Conservation (phyloP, 78 protist species). For the Dictyostelium firmibasis region DNA sequence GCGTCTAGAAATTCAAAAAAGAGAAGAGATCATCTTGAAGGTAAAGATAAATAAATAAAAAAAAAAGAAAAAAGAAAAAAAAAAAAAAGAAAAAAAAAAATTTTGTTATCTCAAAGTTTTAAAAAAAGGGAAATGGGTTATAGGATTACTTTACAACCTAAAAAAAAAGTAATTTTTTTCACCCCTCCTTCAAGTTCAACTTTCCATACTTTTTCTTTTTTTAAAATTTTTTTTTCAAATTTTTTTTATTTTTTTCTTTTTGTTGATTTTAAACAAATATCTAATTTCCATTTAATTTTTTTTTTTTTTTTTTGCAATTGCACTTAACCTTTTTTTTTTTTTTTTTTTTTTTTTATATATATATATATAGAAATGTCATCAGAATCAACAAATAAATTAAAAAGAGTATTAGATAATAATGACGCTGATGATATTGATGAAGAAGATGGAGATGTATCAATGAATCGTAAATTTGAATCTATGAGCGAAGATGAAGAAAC, state of each 20-base stretch:
- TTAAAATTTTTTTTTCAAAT: too few relatives aligned
- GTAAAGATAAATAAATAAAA: background rate
- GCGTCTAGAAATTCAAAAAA: slow-evolving; percentile 2
- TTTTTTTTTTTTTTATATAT: background rate
- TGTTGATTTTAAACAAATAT: too few relatives aligned
- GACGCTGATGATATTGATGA: slow-evolving; percentile 32
- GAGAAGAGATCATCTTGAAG: slow-evolving; percentile 5
- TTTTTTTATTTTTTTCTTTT: too few relatives aligned
- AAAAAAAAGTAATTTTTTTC: too few relatives aligned
- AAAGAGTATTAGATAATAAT: background rate
- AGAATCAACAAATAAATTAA: background rate
- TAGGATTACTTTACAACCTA: too few relatives aligned
- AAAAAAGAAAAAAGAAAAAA: background rate
- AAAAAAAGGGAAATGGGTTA: too few relatives aligned
- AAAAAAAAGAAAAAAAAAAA: too few relatives aligned
- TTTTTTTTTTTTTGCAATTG: background rate
- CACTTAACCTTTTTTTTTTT: too few relatives aligned
- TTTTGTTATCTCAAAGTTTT: background rate
- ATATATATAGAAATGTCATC: background rate
- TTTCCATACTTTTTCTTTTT: background rate
- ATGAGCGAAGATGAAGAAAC: background rate
- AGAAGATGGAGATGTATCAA: slow-evolving; percentile 4
- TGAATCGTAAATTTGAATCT: background rate
- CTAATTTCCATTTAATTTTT: too few relatives aligned
- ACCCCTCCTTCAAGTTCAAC: background rate